Conservation (phyloP, 176 grass and related monocot species). For the Paspalum notatum region DNA sequence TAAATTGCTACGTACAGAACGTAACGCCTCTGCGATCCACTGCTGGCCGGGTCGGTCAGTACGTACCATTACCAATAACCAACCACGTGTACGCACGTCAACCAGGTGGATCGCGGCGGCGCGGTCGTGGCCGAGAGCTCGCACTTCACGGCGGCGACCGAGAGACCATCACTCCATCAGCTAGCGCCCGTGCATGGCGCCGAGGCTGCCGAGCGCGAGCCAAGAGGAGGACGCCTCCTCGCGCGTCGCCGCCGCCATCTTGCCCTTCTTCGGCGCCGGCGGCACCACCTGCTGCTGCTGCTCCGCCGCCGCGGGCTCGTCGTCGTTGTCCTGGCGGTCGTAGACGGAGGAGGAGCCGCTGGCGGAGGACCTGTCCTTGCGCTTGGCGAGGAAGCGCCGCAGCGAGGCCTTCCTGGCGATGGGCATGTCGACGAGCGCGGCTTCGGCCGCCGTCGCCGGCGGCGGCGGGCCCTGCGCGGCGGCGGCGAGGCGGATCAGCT, state of each 20-base stretch:
- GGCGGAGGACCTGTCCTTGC: conserved; percentile 58
- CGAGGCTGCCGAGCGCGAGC: conserved; percentile 43
- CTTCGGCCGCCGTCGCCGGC: background rate
- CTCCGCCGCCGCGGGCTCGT: background rate
- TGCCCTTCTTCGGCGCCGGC: conserved; percentile 15
- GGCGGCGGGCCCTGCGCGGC: background rate
- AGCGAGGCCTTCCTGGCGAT: conserved; percentile 77
- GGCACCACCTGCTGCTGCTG: background rate
- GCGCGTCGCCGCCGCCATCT: background rate
- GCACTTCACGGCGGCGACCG: no score
- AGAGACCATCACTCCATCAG: background rate
- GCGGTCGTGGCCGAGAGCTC: no score
- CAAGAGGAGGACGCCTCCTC: conserved; percentile 20
- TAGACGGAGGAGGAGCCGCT: background rate
- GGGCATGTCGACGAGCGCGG: conserved; percentile 51
- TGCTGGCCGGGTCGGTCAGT: no score
- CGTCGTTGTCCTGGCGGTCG: background rate
- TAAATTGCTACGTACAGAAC: no score
- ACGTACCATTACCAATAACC: no score
- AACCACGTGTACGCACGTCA: no score
- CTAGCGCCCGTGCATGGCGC: conserved; percentile 29
- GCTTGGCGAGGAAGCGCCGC: conserved; percentile 78
- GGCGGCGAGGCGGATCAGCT: conserved; percentile 39
- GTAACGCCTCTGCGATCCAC: no score
- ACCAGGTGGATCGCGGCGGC: no score